Conservation (phyloP, 805 yeast genomes). For the Barnettozyma botsteinii region DNA sequence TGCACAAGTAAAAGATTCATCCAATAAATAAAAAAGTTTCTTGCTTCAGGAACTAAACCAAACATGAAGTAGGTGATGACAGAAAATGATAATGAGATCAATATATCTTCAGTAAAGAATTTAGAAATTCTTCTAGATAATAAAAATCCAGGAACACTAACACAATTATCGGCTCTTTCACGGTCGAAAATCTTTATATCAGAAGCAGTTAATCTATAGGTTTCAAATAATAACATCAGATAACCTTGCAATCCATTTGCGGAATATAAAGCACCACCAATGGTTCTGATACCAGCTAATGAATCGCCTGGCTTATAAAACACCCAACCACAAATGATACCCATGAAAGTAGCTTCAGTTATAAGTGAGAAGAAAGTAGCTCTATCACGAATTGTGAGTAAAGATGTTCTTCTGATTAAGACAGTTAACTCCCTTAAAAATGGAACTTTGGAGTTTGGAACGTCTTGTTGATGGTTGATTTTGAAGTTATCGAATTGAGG, state of each 20-base stretch:
- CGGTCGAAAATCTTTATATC: constrained; percentile 59
- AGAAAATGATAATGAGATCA: constrained; percentile 54
- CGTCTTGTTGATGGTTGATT: not conserved
- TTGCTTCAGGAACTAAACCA: constrained; percentile 50
- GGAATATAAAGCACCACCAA: constrained; percentile 45
- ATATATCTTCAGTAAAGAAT: constrained; percentile 62
- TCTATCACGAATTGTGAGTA: constrained; percentile 41
- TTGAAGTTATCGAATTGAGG: not conserved
- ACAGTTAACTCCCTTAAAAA: constrained; percentile 38
- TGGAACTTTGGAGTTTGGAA: constrained; percentile 31
- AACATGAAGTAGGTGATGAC: constrained; percentile 70
- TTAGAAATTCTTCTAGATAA: constrained; percentile 64
- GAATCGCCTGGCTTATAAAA: constrained; percentile 57
- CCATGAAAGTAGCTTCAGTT: constrained; percentile 21
- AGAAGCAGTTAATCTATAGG: constrained; percentile 47
- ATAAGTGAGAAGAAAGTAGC: constrained; percentile 29
- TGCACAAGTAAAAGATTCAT: constrained; percentile 52
- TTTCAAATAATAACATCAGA: constrained; percentile 50
- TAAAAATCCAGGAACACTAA: constrained; percentile 61
- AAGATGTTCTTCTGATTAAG: constrained; percentile 34
- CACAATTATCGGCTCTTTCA: constrained; percentile 66
- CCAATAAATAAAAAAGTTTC: constrained; percentile 56
- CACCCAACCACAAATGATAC: constrained; percentile 61
- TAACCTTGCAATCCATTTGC: constrained; percentile 52
- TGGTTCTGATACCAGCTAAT: constrained; percentile 59